Conservation (phyloP, 1,139 yeast species). For the Yamadazyma songkhlaensis region DNA sequence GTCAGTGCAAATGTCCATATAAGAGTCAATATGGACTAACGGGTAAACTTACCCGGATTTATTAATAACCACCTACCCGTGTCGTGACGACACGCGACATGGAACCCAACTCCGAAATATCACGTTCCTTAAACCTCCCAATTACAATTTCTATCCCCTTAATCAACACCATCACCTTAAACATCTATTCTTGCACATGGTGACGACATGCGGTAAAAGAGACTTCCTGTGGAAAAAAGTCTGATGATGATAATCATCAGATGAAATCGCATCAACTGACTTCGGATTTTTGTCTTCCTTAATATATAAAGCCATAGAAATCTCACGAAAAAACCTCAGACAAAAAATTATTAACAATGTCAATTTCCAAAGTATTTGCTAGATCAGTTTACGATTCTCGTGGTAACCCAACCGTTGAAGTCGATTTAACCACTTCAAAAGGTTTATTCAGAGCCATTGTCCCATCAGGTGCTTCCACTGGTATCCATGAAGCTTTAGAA, state of each 20-base stretch:
- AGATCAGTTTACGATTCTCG: slow-evolving; percentile 97
- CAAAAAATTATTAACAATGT: slow-evolving; percentile 21
- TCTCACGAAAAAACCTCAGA: neutral
- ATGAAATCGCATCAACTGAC: slow-evolving; percentile 3
- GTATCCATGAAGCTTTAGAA: slow-evolving; percentile 92
- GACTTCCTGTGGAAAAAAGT: too few relatives aligned
- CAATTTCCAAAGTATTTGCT: slow-evolving; percentile 65
- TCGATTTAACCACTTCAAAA: slow-evolving; percentile 79
- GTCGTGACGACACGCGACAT: neutral
- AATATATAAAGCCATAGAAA: neutral
- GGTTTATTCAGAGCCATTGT: slow-evolving; percentile 92
- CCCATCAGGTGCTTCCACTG: slow-evolving; percentile 97
- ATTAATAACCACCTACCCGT: too few relatives aligned
- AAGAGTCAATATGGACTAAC: too few relatives aligned
- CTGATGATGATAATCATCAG: neutral
- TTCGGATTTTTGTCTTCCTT: slow-evolving; percentile 5
- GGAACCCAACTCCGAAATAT: neutral
- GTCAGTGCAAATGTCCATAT: too few relatives aligned
- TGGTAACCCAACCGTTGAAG: slow-evolving; percentile 98
- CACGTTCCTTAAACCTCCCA: too few relatives aligned
- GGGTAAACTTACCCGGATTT: too few relatives aligned
- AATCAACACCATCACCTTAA: too few relatives aligned
- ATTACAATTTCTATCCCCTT: too few relatives aligned
- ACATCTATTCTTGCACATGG: too few relatives aligned
- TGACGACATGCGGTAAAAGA: too few relatives aligned